Evolutionary conservation across 2,329 filamentous ascomycete genomes (phyloP), one percentile per base, ranked within the genome.

Genomic region (Aspergillus fijiensis): DNA sequence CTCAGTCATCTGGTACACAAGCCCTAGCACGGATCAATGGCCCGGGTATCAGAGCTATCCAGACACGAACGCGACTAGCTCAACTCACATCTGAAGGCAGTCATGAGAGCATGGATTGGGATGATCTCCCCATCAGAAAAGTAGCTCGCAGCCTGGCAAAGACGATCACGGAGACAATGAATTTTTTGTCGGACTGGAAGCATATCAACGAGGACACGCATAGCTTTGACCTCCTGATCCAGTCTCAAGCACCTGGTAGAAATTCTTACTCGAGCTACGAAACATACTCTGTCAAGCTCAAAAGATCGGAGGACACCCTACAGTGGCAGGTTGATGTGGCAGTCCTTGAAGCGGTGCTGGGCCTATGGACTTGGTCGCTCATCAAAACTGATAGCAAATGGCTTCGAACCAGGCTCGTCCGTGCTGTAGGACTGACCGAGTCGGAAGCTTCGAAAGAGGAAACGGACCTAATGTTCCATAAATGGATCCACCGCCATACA

Each of bases 301-400:
- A 60, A 27, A 60, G 66, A 31, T 62, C 62, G 2, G 64, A 69
- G 0, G 70, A 71, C 51, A 66, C 65, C 0, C 54, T 69, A 2
- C 55, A 61, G 14, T 75, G 73, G 74, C 63, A 49, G 11, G 33
- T 71, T 1, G 55, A 74, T 19, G 49, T 35, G 10, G 55, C 63
- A 16, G 64, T 74, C 12, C 55, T 76, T 0, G 74, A 76, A 59
- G 73, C 74, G 0, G 60, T 76, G 0, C 39, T 76, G 10, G 72
- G 74, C 1, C 56, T 76, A 12, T 76, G 70, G 69, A 64, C 65
- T 0, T 75, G 69, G 68, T 75, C 72, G 0, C 29, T 76, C 1
- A 57, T 67, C 14, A 69, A 66, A 19, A 65, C 65, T 0, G 51
- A 68, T 19, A 5, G 64, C 9, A 54, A 62, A 2, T 69, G 66